These are phyloP conservation scores for Oidiodendron maius DNA, from an alignment of 495 filamentous ascomycete genomes.

Conservation along the genomic window DNA sequence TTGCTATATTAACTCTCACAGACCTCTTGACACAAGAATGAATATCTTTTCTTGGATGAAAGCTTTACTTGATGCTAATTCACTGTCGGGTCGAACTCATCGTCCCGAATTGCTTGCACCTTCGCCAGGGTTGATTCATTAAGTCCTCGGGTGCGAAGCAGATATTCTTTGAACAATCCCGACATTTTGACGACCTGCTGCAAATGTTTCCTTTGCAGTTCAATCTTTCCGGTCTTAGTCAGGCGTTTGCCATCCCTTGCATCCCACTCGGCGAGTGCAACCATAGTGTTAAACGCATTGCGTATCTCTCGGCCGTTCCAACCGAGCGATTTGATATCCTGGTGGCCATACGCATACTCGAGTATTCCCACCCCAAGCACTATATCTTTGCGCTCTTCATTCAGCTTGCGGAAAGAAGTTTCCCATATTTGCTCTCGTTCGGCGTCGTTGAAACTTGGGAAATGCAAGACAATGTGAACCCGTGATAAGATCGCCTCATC, in stretches of 20 bases:
- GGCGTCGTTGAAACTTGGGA: background rate
- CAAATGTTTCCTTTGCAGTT: slow-evolving; percentile 8
- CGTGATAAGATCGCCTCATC: slow-evolving; percentile 9
- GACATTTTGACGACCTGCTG: slow-evolving; percentile 14
- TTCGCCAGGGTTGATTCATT: too few species aligned
- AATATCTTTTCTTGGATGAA: too few species aligned
- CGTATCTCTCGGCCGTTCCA: slow-evolving; percentile 14
- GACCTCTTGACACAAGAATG: too few species aligned
- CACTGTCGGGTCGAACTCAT: too few species aligned
- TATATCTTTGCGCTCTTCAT: background rate
- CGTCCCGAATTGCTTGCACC: too few species aligned
- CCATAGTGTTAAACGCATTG: slow-evolving; percentile 23
- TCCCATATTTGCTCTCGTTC: slow-evolving; percentile 7
- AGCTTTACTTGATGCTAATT: too few species aligned
- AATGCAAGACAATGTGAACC: slow-evolving; percentile 4
- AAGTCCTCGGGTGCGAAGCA: too few species aligned
- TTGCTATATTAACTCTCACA: too few species aligned
- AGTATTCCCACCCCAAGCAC: background rate
- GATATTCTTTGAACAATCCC: slow-evolving; percentile 19
- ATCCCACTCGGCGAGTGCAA: slow-evolving; percentile 19
- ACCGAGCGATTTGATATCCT: slow-evolving; percentile 6
- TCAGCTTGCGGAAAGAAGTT: slow-evolving; percentile 4
- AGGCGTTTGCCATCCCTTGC: slow-evolving; percentile 14
- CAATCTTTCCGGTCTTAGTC: slow-evolving; percentile 1
- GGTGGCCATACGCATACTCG: slow-evolving; percentile 6